Conservation (phyloP, 192 early-diverging fungal genomes). For the Coemansia sp. region DNA sequence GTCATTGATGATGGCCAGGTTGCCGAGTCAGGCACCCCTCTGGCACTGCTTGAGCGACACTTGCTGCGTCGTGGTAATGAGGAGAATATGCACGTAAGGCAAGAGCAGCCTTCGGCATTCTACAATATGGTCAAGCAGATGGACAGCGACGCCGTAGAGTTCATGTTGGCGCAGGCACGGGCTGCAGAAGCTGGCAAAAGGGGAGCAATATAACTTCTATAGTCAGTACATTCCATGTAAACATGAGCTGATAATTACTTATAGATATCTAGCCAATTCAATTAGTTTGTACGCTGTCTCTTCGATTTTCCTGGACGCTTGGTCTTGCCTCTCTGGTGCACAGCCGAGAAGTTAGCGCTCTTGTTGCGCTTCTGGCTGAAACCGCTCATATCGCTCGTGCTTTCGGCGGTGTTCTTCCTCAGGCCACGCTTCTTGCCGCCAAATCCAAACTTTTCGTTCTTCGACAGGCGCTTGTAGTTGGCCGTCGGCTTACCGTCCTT, state of each 20-base stretch:
- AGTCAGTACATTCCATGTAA: no score
- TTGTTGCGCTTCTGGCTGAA: conserved; percentile 59
- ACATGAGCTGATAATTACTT: no score
- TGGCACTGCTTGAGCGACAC: conserved; percentile 29
- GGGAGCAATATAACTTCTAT: neutral
- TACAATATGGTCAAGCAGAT: conserved; percentile 31
- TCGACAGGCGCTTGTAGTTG: conserved; percentile 61
- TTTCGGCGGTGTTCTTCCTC: conserved; percentile 82
- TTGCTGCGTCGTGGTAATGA: neutral
- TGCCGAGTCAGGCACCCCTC: conserved; percentile 42
- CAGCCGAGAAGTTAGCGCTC: conserved; percentile 32
- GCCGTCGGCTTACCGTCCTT: conserved; percentile 29
- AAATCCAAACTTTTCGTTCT: conserved; percentile 90
- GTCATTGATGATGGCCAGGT: conserved; percentile 57
- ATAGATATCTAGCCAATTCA: no score
- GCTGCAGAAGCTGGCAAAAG: conserved; percentile 5
- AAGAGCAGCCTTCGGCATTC: conserved; percentile 14
- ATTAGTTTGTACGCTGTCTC: conserved; percentile 33
- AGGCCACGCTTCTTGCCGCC: conserved; percentile 81
- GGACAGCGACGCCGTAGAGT: conserved; percentile 15
- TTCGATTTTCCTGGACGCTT: conserved; percentile 54
- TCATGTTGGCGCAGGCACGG: conserved; percentile 22
- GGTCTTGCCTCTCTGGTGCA: conserved; percentile 24
- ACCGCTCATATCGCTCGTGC: conserved; percentile 69
- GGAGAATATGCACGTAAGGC: neutral